Conservation (phyloP, 192 early-diverging fungal species). For the Mortierella alpina region DNA sequence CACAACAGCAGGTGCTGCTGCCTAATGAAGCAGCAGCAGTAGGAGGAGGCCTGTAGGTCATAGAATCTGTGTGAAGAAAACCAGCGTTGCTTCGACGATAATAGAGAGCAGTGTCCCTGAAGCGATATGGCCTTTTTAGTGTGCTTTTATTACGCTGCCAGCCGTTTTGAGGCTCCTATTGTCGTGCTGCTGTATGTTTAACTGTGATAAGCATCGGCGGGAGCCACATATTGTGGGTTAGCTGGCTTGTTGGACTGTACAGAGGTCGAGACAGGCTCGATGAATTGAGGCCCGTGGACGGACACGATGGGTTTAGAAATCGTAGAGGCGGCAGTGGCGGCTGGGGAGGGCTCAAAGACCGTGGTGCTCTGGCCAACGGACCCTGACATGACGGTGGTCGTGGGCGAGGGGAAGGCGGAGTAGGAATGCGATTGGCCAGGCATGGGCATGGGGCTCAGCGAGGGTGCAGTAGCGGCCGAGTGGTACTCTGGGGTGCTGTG, state of each 20-base stretch:
- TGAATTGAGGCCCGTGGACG: constrained; percentile 25
- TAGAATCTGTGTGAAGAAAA: background rate
- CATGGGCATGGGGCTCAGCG: constrained; percentile 28
- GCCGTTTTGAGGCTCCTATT: background rate
- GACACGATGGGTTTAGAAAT: background rate
- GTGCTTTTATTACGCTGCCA: background rate
- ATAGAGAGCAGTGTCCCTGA: background rate
- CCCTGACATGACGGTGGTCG: constrained; percentile 1
- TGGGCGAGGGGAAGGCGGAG: constrained; percentile 6
- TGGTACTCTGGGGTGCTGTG: background rate
- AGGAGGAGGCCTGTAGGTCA: too few species aligned
- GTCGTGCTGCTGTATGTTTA: background rate
- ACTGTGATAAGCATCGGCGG: constrained; percentile 11
- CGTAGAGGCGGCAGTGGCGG: background rate
- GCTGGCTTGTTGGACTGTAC: background rate
- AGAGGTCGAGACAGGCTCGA: background rate
- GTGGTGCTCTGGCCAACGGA: constrained; percentile 10
- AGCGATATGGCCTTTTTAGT: background rate
- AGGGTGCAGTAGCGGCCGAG: background rate
- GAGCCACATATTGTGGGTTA: constrained; percentile 29
- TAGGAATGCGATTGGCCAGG: constrained; percentile 18
- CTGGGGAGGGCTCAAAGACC: constrained; percentile 10
- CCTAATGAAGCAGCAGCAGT: background rate
- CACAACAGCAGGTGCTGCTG: background rate
- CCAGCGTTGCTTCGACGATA: background rate